Evolutionary conservation across 257 asterid species (phyloP).

Genomic region (Solanum paucissectum): DNA sequence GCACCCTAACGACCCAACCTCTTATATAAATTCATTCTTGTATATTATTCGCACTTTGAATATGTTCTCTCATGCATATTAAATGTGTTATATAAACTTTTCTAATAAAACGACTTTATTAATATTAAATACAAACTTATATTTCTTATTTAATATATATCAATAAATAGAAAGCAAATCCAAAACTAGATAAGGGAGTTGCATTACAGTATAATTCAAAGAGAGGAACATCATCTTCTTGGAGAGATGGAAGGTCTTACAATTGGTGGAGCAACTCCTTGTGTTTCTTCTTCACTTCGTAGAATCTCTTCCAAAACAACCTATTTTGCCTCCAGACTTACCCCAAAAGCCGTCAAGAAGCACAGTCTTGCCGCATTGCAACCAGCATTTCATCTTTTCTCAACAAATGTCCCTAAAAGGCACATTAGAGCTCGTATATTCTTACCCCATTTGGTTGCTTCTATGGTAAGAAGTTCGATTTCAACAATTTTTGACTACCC

Average conservation of each 20-base stretch:
- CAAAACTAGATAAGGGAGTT: background rate
- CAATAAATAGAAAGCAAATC: background rate
- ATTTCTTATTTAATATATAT: no score
- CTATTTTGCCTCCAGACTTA: conserved; percentile 10
- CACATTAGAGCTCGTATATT: conserved; percentile 33
- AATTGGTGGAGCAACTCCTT: conserved; percentile 25
- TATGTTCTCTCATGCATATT: background rate
- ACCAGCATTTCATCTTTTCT: conserved; percentile 36
- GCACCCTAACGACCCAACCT: background rate
- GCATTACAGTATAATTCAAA: no score
- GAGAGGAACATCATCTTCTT: background rate
- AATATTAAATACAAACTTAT: no score
- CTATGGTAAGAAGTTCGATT: conserved; percentile 30
- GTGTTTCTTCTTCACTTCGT: conserved; percentile 10
- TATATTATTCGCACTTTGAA: background rate
- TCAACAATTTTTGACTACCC: background rate
- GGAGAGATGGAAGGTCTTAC: conserved; percentile 43
- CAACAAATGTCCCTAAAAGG: conserved; percentile 22
- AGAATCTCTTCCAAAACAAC: conserved; percentile 9
- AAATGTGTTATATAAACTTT: no score
- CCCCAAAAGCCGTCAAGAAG: conserved; percentile 12
- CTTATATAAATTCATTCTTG: background rate
- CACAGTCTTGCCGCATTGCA: conserved; percentile 38
- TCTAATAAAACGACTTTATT: no score
- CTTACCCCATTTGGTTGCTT: conserved; percentile 74